Conservation (phyloP, 331 rosid genomes). For the Prunus yedoensis region DNA sequence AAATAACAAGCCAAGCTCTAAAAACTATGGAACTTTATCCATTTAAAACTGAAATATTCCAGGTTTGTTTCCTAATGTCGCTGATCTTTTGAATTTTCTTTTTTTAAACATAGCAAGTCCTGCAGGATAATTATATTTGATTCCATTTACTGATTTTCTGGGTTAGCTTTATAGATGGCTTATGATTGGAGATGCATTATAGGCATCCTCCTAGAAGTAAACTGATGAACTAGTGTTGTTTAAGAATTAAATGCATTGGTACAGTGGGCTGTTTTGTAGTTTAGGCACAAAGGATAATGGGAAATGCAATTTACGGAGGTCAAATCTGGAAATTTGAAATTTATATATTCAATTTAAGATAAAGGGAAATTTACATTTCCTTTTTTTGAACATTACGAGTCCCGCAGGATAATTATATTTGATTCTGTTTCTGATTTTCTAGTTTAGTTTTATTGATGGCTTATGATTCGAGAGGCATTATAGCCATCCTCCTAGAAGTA, state of each 20-base stretch:
- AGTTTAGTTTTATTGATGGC: neutral
- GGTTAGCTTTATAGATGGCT: neutral
- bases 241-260: neutral
- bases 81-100: neutral
- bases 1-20: constrained; percentile 73
- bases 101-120: neutral
- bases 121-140: neutral
- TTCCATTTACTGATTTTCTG: neutral
- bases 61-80: constrained; percentile 51
- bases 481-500: neutral
- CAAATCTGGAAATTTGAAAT: neutral
- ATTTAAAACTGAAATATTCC: constrained; percentile 82
- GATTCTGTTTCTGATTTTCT: neutral
- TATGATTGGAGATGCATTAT: neutral
- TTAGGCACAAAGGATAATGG: neutral
- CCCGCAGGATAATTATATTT: neutral
- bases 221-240: neutral
- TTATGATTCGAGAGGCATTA: neutral
- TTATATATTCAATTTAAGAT: too few relatives aligned
- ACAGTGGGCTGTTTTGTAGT: neutral
- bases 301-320: neutral
- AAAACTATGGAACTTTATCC: constrained; percentile 53
- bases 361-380: too few relatives aligned
- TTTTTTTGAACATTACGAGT: neutral
- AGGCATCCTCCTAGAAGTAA: neutral